Base-by-base conservation (phyloP, 768 basidiomycete genomes). In the Psilocybe subaeruginosa region DNA sequence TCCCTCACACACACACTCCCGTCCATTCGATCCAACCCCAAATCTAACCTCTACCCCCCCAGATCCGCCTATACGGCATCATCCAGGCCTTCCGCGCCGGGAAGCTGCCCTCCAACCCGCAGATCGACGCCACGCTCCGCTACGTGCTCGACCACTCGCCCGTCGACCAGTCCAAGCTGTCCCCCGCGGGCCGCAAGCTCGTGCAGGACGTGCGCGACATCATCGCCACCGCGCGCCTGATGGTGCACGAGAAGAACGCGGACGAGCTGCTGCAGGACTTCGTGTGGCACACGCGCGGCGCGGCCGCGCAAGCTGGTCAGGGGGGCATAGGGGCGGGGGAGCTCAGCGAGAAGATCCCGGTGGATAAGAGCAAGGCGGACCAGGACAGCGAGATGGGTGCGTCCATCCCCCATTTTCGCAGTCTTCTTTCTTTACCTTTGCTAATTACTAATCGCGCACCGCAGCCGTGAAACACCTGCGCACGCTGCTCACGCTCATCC, bases 191-290 rank as follows among this genome's bases (percentile, higher is more conserved):
- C 63, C 82, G 78, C 61, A 87, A 85, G 66, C 86, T 98, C 65
- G 78, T 95, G 45, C 78, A 85, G 55, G 95, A 97, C 70, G 73
- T 82, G n/a, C 83, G 86, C 47, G 87, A 93, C 51, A 92, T 97
- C 70, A 81, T 97, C 68, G 83, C 86, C 65, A 95, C 93, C 4
- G 79, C 84, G 0, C 82, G 88, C 11, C 66, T 83, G 43, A 87
- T 95, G 59, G 86, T 96, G n/a, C 69, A 78, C 52, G 82, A 90
- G 67, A 97, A 97, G 85, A 97, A 97, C 66, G 76, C 80, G 23
- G 95, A 97, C 66, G 95, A 98, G 77, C 82, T 98, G 43, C 82
- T 97, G 73, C 97, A 98, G 75, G 89, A 92, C 68, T 96, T 97
- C 66, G 74, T 96, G 43, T 95, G 90, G 90, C 84, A 88, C 62